Base-by-base conservation (phyloP, 371 early-diverging fungal genomes). In the Rhizopus arrhizus region DNA sequence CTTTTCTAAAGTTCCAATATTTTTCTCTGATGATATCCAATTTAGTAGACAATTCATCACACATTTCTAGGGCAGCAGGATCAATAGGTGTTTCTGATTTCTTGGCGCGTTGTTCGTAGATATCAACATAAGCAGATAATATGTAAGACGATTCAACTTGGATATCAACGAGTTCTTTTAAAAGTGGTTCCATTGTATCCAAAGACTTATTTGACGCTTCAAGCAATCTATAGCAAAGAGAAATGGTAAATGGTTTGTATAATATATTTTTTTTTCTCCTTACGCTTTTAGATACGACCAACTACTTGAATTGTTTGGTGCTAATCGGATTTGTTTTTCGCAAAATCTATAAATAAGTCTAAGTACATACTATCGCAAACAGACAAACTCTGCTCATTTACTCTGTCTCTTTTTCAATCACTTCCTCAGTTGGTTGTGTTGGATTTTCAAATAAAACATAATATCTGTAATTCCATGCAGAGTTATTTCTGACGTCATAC, bases 381-480 rank as follows among this genome's bases (percentile, higher is more conserved):
- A 22, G 22, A 2, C 22, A 22, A 22, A 22, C 22, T 22, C 22
- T 22, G 22, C 2, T 2, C 2, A 72, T 80, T 65, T 78, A 90
- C 75, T 81, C 73, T 10, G 93, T 78, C 65, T 97, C 96, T 3
- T 49, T 56, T 22, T 75, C 56, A 11, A 91, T 58, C 7, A 58
- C 61, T 22, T 75, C 84, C 2, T 73, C 75, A 2, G 72, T 61
- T 31, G 76, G 64, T 0, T 66, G 50, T 0, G 66, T 65, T 5
- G 88, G 86, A 40, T 81, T 64, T 5, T 72, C 56, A 31, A 85
- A 78, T 10, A 92, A 60, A 4, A 85, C 75, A 83, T 88, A 98
- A 72, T 82, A 93, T 13, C 97, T 86, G 62, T 98, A 94, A 68
- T 95, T 97, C 99, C 98, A 97, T 0, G 97, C 98, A 36, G 97